These are phyloP conservation scores for Hortaea werneckii DNA, from an alignment of 2,329 filamentous ascomycete species.

Conservation along the genomic window DNA sequence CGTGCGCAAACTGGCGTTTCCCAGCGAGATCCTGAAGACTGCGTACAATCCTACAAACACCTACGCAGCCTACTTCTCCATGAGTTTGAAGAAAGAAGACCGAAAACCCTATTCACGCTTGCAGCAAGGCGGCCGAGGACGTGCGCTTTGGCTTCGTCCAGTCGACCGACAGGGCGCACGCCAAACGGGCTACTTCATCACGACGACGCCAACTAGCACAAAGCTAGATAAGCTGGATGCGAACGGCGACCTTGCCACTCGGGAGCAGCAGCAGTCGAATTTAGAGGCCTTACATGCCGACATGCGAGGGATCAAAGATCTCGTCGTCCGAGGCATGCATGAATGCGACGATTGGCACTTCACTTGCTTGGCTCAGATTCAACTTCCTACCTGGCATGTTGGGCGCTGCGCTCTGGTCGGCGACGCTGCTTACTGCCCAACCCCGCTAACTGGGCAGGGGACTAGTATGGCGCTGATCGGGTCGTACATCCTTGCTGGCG, in stretches of 20 bases:
- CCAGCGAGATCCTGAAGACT: constrained; percentile 8
- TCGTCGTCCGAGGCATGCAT: no score
- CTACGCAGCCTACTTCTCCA: constrained; percentile 20
- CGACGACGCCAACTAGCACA: background rate
- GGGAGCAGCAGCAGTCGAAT: constrained; percentile 4
- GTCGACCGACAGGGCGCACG: constrained; percentile 3
- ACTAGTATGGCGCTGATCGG: constrained; percentile 29
- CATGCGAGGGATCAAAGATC: no score
- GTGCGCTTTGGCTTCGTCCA: constrained; percentile 13
- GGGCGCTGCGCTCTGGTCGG: constrained; percentile 29
- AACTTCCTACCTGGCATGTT: constrained; percentile 25
- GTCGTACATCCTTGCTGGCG: constrained; percentile 30
- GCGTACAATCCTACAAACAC: constrained; percentile 11
- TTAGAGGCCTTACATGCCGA: constrained; percentile 21
- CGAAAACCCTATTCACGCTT: constrained; percentile 10
- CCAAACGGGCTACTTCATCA: background rate
- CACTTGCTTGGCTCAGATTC: constrained; percentile 31
- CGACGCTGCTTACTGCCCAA: constrained; percentile 31
- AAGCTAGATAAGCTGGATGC: background rate
- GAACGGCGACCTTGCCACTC: no score
- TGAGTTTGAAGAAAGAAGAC: constrained; percentile 5
- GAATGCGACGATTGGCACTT: constrained; percentile 36
- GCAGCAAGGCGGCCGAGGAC: constrained; percentile 9
- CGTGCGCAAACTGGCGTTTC: constrained; percentile 14
- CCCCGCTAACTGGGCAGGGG: constrained; percentile 23